A percentile compares a stretch with the other conserved stretches of the same genome.
Conservation (phyloP, 768 basidiomycete genomes). For the Pisolithus marmoratus region DNA sequence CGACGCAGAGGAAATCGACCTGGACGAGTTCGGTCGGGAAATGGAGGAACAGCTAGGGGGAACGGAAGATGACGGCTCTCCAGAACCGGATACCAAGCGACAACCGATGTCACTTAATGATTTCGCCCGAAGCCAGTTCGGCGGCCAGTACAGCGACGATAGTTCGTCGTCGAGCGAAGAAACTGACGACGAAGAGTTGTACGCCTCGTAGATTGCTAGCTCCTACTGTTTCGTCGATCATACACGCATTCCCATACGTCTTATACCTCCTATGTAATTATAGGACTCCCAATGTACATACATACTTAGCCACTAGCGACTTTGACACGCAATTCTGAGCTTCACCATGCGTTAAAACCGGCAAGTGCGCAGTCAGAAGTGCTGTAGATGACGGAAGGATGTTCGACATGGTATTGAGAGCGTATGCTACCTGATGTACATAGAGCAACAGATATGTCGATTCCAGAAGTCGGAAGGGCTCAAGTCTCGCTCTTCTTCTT, state of each 20-base stretch:
- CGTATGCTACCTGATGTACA: conserved; percentile 2
- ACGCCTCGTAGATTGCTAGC: not conserved
- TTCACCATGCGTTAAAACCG: too few species aligned
- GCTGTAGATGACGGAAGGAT: not conserved
- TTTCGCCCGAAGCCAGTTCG: conserved; percentile 39
- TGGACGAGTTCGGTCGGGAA: conserved; percentile 30
- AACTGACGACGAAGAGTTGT: conserved; percentile 39
- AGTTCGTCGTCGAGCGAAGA: conserved; percentile 52
- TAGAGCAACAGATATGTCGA: not conserved
- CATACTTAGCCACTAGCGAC: not conserved
- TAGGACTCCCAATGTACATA: not conserved
- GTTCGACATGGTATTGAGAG: conserved; percentile 1
- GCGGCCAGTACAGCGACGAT: conserved; percentile 38
- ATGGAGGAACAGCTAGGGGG: conserved; percentile 34
- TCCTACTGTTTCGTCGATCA: too few species aligned
- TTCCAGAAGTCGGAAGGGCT: conserved; percentile 12
- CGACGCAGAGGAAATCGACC: conserved; percentile 30
- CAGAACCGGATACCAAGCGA: conserved; percentile 26
- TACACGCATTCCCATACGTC: too few species aligned
- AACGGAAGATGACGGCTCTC: conserved; percentile 44
- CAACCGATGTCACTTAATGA: conserved; percentile 47
- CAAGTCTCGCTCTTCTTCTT: conserved; percentile 31
- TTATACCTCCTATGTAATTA: not conserved
- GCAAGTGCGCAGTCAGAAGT: too few species aligned
- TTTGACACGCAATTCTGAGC: too few species aligned